Conservation (phyloP, 768 basidiomycete species). For the Tulasnella sp. region DNA sequence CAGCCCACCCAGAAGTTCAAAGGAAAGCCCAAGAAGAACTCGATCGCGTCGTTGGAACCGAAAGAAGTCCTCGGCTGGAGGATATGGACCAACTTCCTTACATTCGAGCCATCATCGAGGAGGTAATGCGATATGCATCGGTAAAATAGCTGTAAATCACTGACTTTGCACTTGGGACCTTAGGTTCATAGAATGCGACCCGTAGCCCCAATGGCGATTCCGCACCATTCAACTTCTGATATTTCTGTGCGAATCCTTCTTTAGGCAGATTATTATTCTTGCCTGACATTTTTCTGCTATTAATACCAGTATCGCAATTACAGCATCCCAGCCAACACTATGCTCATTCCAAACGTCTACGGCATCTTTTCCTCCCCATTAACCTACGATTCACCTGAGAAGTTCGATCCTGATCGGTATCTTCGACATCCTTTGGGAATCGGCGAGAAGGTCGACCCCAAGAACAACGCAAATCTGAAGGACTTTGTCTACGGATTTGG, state of each 20-base stretch:
- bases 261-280: not conserved
- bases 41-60: conserved; percentile 43
- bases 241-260: not conserved
- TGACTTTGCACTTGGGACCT: not conserved
- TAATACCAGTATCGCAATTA: conserved; percentile 26
- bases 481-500: conserved; percentile 22
- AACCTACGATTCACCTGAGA: conserved; percentile 49
- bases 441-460: conserved; percentile 9
- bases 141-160: not conserved
- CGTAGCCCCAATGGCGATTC: conserved; percentile 46
- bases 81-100: conserved; percentile 53
- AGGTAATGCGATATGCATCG: conserved; percentile 36
- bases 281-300: not conserved
- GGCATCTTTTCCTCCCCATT: conserved; percentile 45
- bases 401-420: conserved; percentile 50
- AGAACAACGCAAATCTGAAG: not conserved
- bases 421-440: conserved; percentile 36
- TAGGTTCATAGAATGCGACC: conserved; percentile 32
- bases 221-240: not conserved
- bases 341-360: conserved; percentile 28
- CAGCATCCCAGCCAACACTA: conserved; percentile 28
- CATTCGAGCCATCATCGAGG: conserved; percentile 46
- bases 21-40: conserved; percentile 54
- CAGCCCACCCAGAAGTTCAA: conserved; percentile 45
- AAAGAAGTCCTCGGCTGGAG: conserved; percentile 42